Conservation (phyloP, 805 yeast genomes). For the Kuraishia molischiana region DNA sequence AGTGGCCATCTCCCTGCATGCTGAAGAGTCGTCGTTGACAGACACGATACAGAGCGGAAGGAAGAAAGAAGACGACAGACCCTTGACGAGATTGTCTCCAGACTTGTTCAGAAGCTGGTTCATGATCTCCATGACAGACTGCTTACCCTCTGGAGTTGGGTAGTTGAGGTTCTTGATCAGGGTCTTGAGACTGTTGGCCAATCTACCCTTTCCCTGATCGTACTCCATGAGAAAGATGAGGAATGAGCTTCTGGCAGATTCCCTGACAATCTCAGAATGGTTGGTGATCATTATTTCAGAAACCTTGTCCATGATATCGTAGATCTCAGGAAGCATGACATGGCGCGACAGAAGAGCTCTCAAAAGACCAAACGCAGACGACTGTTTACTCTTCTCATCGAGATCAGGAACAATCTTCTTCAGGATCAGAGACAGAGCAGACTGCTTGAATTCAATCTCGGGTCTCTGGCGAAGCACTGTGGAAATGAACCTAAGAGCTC, state of each 20-base stretch:
- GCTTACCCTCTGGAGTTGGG: slow-evolving; percentile 79
- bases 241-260: slow-evolving; percentile 73
- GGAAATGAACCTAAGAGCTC: slow-evolving; percentile 65
- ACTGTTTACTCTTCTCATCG: slow-evolving; percentile 83
- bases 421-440: slow-evolving; percentile 65
- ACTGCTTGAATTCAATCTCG: slow-evolving; percentile 54
- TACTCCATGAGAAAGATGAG: slow-evolving; percentile 86
- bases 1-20: slow-evolving; percentile 79
- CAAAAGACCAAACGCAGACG: slow-evolving; percentile 77
- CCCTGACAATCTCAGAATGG: slow-evolving; percentile 74
- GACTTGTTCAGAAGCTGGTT: slow-evolving; percentile 62
- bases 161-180: slow-evolving; percentile 75
- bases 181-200: slow-evolving; percentile 75
- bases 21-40: slow-evolving; percentile 66
- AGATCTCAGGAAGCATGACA: slow-evolving; percentile 75
- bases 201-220: slow-evolving; percentile 82
- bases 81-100: slow-evolving; percentile 44
- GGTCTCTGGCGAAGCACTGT: slow-evolving; percentile 61
- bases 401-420: slow-evolving; percentile 74
- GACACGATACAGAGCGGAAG: slow-evolving; percentile 72
- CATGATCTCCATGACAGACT: slow-evolving; percentile 83
- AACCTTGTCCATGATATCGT: slow-evolving; percentile 77
- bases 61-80: slow-evolving; percentile 67
- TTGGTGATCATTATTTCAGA: slow-evolving; percentile 83
- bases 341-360: slow-evolving; percentile 70